Evolutionary conservation across 164 flowering plant genomes (phyloP).

Genomic region (Magnolia kwangsiensis): DNA sequence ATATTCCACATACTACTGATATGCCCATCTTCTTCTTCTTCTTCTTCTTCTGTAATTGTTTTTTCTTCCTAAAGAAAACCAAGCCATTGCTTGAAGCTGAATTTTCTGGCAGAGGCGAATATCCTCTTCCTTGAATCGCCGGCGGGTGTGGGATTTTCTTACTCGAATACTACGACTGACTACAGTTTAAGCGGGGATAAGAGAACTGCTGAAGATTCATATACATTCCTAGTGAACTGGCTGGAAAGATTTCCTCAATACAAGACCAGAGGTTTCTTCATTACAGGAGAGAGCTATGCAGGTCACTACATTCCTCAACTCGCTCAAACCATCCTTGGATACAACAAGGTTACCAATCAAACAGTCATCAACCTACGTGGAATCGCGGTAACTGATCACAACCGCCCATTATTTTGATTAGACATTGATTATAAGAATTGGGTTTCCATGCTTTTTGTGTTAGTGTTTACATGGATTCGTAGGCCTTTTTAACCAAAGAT

Average conservation of each 20-base stretch:
- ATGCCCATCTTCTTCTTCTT: background rate
- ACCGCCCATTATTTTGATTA: background rate
- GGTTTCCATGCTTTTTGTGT: background rate
- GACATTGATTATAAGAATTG: background rate
- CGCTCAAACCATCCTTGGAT: slow-evolving; percentile 46
- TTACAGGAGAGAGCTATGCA: slow-evolving; percentile 58
- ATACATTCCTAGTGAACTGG: slow-evolving; percentile 60
- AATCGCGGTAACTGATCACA: slow-evolving; percentile 29
- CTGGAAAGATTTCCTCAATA: slow-evolving; percentile 43
- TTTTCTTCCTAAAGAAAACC: no score
- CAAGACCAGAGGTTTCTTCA: slow-evolving; percentile 42
- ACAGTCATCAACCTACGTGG: slow-evolving; percentile 57
- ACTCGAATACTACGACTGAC: background rate
- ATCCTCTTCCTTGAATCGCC: slow-evolving; percentile 2
- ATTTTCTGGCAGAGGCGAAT: background rate
- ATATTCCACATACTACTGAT: no score
- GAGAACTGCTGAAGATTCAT: slow-evolving; percentile 51
- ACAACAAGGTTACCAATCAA: slow-evolving; percentile 38
- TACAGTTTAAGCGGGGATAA: background rate
- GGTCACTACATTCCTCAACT: slow-evolving; percentile 65
- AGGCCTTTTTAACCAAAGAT: no score
- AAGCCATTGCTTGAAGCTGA: no score
- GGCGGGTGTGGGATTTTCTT: slow-evolving; percentile 4
- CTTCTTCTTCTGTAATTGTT: background rate
- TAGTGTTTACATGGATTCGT: background rate